Base-by-base conservation (phyloP, 2,329 filamentous ascomycete species). In the Alternaria sp. region DNA sequence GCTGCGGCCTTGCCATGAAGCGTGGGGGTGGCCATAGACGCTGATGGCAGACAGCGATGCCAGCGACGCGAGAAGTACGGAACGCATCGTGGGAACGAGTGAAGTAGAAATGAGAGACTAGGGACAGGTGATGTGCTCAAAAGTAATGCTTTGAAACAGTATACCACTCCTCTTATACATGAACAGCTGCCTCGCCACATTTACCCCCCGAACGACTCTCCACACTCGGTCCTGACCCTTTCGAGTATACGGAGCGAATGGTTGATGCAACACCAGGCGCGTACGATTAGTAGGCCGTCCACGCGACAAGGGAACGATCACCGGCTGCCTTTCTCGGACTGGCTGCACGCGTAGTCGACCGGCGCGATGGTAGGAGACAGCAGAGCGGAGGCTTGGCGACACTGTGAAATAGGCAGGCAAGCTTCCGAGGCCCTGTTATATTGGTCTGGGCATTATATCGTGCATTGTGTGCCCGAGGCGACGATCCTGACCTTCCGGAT, bases 31-130 rank as follows among this genome's bases (percentile, higher is more conserved):
- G 47, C 69, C 72, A 62, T 70, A 60, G 52, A 66, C 64, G 58
- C 70, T 66, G 28, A 75, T 51, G 40, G 72, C 70, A 26, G 69
- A 70, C 58, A 75, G 52, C 12, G 74, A 74, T 19, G 68, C 73
- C 67, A 77, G 62, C 11, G 74, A 75, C 45, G 72, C 71, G 44
- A 77, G 67, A 63, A 77, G 65, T 43, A 73, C 69, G 19, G 73
- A 74, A 60, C 74, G 71, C 74, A 77, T 77, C 19, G 59, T 73
- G 67, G 59, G 12, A 64, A 63, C 50, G 66, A 67, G 52, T 50
- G 59, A 59, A 53, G 45, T 54, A 17, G 52, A 47, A 69, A 63
- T 43, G 62, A 69, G 61, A 28, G 62, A 66, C 62, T 65, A 66
- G 60, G 40, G 66, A 61, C 62, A 55, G 53, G 53, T 57, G 52